Evolutionary conservation across 257 asterid species (phyloP), one percentile per base, ranked within the genome.

Genomic region (Mentha longifolia): DNA sequence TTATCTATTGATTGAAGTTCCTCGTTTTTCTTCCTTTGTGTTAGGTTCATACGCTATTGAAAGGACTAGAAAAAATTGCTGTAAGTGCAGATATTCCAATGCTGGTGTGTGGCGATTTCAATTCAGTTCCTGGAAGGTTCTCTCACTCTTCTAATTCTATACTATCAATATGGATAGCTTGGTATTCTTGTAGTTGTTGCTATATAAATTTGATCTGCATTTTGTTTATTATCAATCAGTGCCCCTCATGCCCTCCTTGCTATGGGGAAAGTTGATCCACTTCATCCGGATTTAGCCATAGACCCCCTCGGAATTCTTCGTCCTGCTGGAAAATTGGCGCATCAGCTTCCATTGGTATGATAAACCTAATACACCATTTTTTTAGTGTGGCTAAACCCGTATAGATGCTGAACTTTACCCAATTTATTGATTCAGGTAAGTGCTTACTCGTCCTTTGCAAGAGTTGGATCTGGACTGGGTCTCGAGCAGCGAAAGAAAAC

Each of bases 221-320:
- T 41, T 45, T 52, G 47, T 42, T 70, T 45, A 31, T 35, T 42
- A 72, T 70, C 45, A 83, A 35, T 76, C 87, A 95, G 99, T 85
- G 97, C 98, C 68, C 96, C 99, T 54, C 99, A 92, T 79, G 74
- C 91, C 45, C 99, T 95, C 70, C 97, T 95, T 82, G 99, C 96
- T 52, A 80, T 92, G 96, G 99, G 99, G 39, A 89, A 90, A 79
- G 97, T 95, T 61, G 99, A 95, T 78, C 96, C 85, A 43, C 83
- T 77, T 83, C 97, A 95, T 82, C 89, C 87, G 42, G 99, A 95
- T 81, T 84, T 92, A 58, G 82, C 84, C 28, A 73, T 82, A 25
- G 99, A 95, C 70, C 99, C 99, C 78, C 87, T 92, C 64, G 90
- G 93, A 61, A 88, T 95, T 78, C 86, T 92, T 68, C 96, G 89